phyloP scores from a whole-genome alignment of 306 rosid genomes.

The Quercus ilex region DNA sequence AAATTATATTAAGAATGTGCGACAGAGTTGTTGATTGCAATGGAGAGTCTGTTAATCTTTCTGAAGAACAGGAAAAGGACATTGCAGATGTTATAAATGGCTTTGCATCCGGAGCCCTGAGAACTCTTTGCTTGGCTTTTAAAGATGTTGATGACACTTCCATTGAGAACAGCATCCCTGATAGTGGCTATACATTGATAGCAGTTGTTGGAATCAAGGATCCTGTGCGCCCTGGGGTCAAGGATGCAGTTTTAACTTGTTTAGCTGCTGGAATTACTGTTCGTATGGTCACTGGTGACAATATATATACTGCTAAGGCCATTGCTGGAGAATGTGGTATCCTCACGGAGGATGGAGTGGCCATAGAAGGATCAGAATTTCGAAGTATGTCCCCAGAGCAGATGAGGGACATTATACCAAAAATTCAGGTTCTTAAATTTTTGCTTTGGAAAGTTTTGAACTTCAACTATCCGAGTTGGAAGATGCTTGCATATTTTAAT shows the following conservation, averaged over 20 bases:
- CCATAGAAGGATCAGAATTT: slow-evolving; percentile 72
- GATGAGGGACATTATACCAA: slow-evolving; percentile 68
- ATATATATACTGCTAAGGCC: slow-evolving; percentile 85
- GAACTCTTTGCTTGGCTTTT: slow-evolving; percentile 88
- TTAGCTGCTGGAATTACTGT: slow-evolving; percentile 84
- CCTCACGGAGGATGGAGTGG: slow-evolving; percentile 70
- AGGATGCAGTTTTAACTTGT: slow-evolving; percentile 83
- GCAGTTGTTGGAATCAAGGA: slow-evolving; percentile 92
- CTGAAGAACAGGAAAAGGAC: slow-evolving; percentile 33
- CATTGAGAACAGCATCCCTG: slow-evolving; percentile 43
- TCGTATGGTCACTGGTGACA: slow-evolving; percentile 98
- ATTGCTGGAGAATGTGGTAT: slow-evolving; percentile 96
- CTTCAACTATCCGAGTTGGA: slow-evolving; percentile 4
- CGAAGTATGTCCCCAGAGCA: slow-evolving; percentile 54
- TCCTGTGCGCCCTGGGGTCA: slow-evolving; percentile 88
- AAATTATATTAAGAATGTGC: slow-evolving; percentile 70
- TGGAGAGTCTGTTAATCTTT: slow-evolving; percentile 59
- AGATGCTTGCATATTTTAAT: slow-evolving; percentile 21
- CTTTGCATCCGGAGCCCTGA: slow-evolving; percentile 84
- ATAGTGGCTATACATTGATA: slow-evolving; percentile 68
- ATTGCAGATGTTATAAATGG: slow-evolving; percentile 55
- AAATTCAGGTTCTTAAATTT: slow-evolving; percentile 64
- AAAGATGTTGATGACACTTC: slow-evolving; percentile 47
- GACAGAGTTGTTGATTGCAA: slow-evolving; percentile 56
- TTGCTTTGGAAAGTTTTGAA: slow-evolving; percentile 2